Evolutionary conservation across 2,329 filamentous ascomycete genomes (phyloP).

Genomic region (Sporothrix luriei): DNA sequence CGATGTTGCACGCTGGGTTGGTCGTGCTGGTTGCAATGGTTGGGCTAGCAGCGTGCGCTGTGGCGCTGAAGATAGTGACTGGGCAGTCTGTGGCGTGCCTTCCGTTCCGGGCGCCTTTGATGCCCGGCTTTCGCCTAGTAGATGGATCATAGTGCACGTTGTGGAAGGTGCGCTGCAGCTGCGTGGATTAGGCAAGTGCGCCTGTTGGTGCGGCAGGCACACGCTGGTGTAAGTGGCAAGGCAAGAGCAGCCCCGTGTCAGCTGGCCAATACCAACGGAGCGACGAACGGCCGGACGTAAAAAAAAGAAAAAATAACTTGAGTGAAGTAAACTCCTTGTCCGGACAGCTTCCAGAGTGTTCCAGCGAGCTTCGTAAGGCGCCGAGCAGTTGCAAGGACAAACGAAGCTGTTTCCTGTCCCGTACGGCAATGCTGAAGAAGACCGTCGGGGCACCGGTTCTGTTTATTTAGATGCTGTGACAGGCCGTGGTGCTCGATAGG

Average conservation of each 20-base stretch:
- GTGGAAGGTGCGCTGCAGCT: neutral
- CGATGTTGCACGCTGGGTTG: neutral
- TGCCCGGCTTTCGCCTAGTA: neutral
- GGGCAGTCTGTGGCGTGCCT: neutral
- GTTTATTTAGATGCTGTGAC: neutral
- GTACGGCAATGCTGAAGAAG: neutral
- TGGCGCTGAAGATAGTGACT: neutral
- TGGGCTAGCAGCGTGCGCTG: neutral
- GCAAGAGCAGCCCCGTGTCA: neutral
- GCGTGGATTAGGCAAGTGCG: neutral
- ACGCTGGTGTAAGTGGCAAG: slow-evolving; percentile 9
- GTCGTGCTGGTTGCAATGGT: neutral
- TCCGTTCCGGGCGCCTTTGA: neutral
- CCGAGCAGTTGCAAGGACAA: too few species aligned
- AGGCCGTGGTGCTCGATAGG: neutral
- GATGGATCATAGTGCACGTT: neutral
- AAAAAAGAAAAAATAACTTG: too few species aligned
- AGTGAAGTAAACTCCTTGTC: neutral
- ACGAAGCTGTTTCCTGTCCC: too few species aligned
- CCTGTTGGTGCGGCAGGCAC: too few species aligned
- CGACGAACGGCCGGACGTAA: neutral
- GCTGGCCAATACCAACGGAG: neutral
- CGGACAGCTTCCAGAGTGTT: slow-evolving; percentile 7
- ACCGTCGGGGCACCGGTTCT: slow-evolving; percentile 7
- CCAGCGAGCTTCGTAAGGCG: neutral